Base-by-base conservation (phyloP, 306 rosid species). In the Cucurbita pepo region DNA sequence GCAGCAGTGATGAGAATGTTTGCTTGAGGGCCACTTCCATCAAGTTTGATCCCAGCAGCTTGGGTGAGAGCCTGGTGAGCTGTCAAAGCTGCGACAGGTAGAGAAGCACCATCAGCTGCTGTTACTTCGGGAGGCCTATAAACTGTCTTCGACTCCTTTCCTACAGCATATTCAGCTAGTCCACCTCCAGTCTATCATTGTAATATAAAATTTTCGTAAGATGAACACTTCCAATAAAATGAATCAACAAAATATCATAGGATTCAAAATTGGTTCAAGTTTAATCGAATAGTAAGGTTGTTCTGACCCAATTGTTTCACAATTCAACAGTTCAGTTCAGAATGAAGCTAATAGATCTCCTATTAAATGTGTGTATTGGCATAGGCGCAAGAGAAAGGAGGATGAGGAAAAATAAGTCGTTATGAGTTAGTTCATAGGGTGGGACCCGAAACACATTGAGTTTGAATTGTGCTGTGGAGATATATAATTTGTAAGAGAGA, bases 141-240 rank as follows among this genome's bases (percentile, higher is more conserved):
- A 18, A 79, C 87, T 9, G 87, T 83, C 72, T 82, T 61, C 69
- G 62, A 85, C 79, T 77, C 85, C 30, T 72, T 66, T 6, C 84
- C 82, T 62, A 82, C 85, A 15, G 76, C 83, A 77, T 58, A 90
- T 75, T 85, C 85, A 6, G 95, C 89, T 30, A 90, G 71, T 63
- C 91, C 96, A 69, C 96, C 94, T 76, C 90, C 96, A 36, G 74
- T 45, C 96, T 90, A 78, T 72, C 80, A 84, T 71, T 51, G 75
- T 9, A 73, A 64, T 13, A 30, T 19, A 73, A 13, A 60, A 36
- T 6, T 13, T 15, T 1, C 13, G 44, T 38, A 61, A 57, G 38
- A 21, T 57, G 62, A 10, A 8, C 61, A 56, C 34, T 56, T 21
- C 1, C 6, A 0, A 8, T 22, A 10, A 57, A 10, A 8, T n/a